These are phyloP conservation scores for Auricularia heimuer DNA, from an alignment of 768 basidiomycete genomes.

Conservation along the genomic window DNA sequence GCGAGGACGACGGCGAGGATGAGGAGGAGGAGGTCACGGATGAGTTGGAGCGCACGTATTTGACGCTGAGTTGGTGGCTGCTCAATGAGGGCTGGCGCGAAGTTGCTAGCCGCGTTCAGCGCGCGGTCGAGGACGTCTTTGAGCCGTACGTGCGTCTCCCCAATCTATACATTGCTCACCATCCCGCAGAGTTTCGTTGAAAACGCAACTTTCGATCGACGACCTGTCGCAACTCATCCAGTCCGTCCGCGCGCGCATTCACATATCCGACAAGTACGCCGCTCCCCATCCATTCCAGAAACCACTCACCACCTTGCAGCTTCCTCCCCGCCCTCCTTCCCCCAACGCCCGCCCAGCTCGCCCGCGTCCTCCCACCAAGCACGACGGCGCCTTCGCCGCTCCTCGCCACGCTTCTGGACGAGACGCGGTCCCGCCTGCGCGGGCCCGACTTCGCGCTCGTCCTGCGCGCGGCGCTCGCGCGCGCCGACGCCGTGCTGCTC, in stretches of 20 bases:
- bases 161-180: background rate
- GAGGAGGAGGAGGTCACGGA: slow-evolving; percentile 37
- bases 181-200: background rate
- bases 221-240: background rate
- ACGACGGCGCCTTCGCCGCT: slow-evolving; percentile 20
- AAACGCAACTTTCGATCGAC: background rate
- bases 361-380: background rate
- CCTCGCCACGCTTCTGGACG: slow-evolving; percentile 39
- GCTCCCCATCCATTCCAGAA: background rate
- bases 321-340: background rate
- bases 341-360: background rate
- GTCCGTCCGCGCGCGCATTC: background rate
- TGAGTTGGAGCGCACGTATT: slow-evolving; percentile 67
- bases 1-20: slow-evolving; percentile 12
- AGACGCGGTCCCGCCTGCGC: slow-evolving; percentile 53
- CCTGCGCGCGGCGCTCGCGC: too few relatives aligned
- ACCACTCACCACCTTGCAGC: too few relatives aligned
- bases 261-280: background rate
- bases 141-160: slow-evolving; percentile 23
- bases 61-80: slow-evolving; percentile 90
- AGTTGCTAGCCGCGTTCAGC: slow-evolving; percentile 59
- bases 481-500: slow-evolving; percentile 44
- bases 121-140: slow-evolving; percentile 74
- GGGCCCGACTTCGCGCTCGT: slow-evolving; percentile 67
- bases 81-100: slow-evolving; percentile 87